Evolutionary conservation across 148 eudicot genomes (phyloP).

Genomic region (Rheum nobile): DNA sequence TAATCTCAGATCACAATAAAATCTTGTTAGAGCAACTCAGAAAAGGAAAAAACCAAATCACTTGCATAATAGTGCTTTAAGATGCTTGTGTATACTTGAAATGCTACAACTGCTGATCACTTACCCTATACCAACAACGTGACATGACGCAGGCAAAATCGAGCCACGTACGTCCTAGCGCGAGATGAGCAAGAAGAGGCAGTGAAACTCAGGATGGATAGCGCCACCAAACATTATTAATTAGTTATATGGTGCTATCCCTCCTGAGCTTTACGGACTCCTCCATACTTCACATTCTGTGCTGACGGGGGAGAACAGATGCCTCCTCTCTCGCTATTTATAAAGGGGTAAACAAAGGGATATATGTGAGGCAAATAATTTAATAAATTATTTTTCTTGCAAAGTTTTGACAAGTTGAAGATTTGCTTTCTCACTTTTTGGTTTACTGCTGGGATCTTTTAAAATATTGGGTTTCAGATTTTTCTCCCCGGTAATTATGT

Average conservation of each 20-base stretch:
- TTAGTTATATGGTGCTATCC: not conserved
- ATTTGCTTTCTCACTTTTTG: not conserved
- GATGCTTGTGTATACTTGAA: too few relatives aligned
- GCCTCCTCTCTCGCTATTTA: not conserved
- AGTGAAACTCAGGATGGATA: constrained; percentile 7
- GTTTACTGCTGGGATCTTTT: not conserved
- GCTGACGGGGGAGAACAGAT: too few relatives aligned
- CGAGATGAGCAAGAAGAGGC: not conserved
- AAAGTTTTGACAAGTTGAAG: not conserved
- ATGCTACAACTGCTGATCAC: not conserved
- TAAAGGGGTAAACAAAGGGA: not conserved
- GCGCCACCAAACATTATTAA: not conserved
- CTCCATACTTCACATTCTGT: not conserved
- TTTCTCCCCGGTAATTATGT: not conserved
- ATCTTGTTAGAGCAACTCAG: too few relatives aligned
- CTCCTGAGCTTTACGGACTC: constrained; percentile 6
- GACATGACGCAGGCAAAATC: too few relatives aligned
- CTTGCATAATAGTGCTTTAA: too few relatives aligned
- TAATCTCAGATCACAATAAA: too few relatives aligned
- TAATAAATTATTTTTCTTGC: too few relatives aligned
- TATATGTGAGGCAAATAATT: too few relatives aligned
- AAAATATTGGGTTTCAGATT: not conserved
- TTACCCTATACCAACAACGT: not conserved
- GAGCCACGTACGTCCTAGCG: too few relatives aligned
- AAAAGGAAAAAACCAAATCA: too few relatives aligned